Percentiles rank a stretch among this genome's conserved stretches.
These are phyloP conservation scores for Juglanconis sp. DNA, from an alignment of 2,329 filamentous ascomycete genomes.

Conservation along the genomic window DNA sequence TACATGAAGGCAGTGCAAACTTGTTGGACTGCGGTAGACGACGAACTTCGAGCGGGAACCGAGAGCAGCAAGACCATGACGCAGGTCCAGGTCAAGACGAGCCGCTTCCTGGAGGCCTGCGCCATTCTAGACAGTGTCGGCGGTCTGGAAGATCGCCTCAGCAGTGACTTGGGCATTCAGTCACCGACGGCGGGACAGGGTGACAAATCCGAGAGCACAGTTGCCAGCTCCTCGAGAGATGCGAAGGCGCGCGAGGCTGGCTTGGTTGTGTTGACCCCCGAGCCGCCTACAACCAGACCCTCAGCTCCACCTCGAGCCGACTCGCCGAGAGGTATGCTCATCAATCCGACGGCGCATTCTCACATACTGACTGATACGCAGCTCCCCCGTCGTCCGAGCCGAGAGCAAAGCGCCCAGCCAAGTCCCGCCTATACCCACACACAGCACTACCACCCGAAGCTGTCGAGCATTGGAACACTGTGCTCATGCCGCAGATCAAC, in stretches of 20 bases:
- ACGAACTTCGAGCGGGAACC: conserved; percentile 46
- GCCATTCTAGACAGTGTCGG: conserved; percentile 59
- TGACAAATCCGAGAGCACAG: conserved; percentile 7
- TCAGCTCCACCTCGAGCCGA: not conserved
- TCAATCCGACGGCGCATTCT: not conserved
- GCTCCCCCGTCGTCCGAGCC: conserved; percentile 15
- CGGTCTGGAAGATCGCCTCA: conserved; percentile 51
- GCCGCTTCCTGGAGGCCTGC: conserved; percentile 59
- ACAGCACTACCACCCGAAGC: conserved; percentile 56
- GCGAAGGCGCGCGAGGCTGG: conserved; percentile 17
- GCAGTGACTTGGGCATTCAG: conserved; percentile 39
- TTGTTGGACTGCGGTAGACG: conserved; percentile 69
- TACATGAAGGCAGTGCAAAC: conserved; percentile 73
- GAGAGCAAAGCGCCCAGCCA: conserved; percentile 29
- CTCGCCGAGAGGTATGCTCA: conserved; percentile 15
- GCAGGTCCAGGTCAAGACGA: conserved; percentile 51
- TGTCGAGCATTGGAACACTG: conserved; percentile 68
- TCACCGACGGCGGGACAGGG: not conserved
- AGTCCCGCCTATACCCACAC: conserved; percentile 58
- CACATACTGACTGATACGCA: conserved; percentile 4
- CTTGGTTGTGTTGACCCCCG: not conserved
- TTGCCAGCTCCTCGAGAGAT: conserved; percentile 14
- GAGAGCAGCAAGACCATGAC: conserved; percentile 50
- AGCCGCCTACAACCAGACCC: not conserved
- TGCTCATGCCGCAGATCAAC: conserved; percentile 71